Evolutionary conservation across 2,329 filamentous ascomycete genomes (phyloP), one percentile per base, ranked within the genome.

Genomic region (Dothideomycetes sp.): DNA sequence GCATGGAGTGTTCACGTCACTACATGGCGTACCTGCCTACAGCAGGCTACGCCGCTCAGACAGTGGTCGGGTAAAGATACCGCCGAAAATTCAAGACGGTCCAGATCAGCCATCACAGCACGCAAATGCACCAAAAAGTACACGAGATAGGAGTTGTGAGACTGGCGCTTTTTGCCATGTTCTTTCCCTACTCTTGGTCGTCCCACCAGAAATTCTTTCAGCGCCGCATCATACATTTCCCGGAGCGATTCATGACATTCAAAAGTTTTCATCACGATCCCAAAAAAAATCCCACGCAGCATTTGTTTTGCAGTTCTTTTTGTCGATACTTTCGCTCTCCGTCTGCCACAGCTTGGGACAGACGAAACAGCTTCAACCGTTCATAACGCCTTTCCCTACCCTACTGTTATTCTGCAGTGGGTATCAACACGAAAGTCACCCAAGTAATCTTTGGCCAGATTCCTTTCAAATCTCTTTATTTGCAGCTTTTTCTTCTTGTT

Each of bases 21-120:
- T 58, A 54, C 40, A 55, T 56, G 12, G 47, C 54, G 29, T 58
- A 58, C 43, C 47, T 50, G 15, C 51, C 54, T 47, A 45, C 51
- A 22, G 50, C 55, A 7, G 47, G 48, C 43, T 58, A 57, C 43
- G 44, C 52, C 19, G 48, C 55, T 33, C 55, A 58, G 47, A 53
- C 56, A n/a, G 55, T 58, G 38, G 56, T 57, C 48, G 56, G 56
- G n/a, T 59, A 42, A 43, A 22, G 11, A 31, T 14, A 12, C 17
- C 16, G 14, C 9, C 22, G 7, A 27, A 27, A 7, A 7, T 27
- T 27, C 22, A 27, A 7, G 22, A 27, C 12, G 22, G 7, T 27
- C 12, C 22, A 7, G 22, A 27, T 27, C 22, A 27, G n/a, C n/a
- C n/a, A n/a, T n/a, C n/a, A 7, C 22, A 27, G 7, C 22, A 27